phyloP scores from a whole-genome alignment of 2,329 filamentous ascomycete species.

The Ploettnerulaceae sp. region DNA sequence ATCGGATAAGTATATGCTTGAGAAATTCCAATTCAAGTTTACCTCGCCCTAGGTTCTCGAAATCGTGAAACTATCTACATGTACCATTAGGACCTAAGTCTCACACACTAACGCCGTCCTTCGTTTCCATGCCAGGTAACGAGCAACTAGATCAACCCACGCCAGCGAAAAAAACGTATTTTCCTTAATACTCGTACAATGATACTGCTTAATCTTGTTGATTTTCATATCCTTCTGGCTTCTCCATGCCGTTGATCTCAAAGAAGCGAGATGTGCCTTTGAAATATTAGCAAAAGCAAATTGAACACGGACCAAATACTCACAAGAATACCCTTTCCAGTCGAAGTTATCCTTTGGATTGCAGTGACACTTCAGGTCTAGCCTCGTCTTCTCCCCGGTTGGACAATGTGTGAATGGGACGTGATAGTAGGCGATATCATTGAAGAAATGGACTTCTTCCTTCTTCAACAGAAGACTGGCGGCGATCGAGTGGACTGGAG shows the following conservation, averaged over 20 bases:
- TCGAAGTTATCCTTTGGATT: conserved; percentile 98
- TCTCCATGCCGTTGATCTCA: conserved; percentile 73
- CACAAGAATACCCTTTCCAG: conserved; percentile 98
- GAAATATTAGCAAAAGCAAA: conserved; percentile 22
- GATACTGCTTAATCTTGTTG: conserved; percentile 47
- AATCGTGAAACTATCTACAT: conserved; percentile 9
- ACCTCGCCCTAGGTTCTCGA: conserved; percentile 3
- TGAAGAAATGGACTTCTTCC: conserved; percentile 96
- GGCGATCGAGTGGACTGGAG: conserved; percentile 96
- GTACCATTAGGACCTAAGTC: conserved; percentile 2
- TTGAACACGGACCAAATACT: conserved; percentile 36
- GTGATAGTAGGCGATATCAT: conserved; percentile 98
- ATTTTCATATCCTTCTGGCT: conserved; percentile 80
- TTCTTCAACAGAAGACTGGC: conserved; percentile 83
- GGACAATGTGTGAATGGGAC: conserved; percentile 98
- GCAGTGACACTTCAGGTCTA: conserved; percentile 88
- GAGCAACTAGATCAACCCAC: conserved; percentile 9
- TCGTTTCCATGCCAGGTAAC: conserved; percentile 19
- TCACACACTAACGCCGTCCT: conserved; percentile 15
- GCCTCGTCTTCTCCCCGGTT: conserved; percentile 75
- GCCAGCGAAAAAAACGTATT: conserved; percentile 12
- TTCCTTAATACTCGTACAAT: conserved; percentile 10
- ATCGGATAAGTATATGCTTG: no score
- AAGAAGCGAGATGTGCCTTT: conserved; percentile 81
- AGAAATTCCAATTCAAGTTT: neutral